Evolutionary conservation across 2,329 filamentous ascomycete genomes (phyloP).

Genomic region (Venturia pyrina): DNA sequence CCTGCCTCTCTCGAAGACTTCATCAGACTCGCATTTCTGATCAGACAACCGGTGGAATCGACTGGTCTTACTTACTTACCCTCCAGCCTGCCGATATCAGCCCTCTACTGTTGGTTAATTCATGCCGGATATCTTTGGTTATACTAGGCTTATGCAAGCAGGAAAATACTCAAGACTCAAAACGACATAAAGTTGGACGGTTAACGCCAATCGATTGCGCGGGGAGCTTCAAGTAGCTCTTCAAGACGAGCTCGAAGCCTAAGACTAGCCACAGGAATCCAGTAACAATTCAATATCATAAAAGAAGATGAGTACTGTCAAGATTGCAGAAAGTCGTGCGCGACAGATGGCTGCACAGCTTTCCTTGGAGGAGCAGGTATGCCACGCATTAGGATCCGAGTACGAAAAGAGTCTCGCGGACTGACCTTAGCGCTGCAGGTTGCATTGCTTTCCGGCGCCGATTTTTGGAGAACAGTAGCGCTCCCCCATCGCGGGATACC

Average conservation of each 20-base stretch:
- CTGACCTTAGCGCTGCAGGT: constrained; percentile 19
- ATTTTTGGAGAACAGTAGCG: constrained; percentile 60
- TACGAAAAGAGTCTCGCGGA: not conserved
- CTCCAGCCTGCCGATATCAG: too few relatives aligned
- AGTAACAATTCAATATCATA: constrained; percentile 23
- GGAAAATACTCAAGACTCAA: not conserved
- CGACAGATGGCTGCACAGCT: constrained; percentile 26
- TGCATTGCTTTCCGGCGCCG: constrained; percentile 40
- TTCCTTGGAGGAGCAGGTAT: constrained; percentile 30
- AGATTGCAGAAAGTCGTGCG: constrained; percentile 25
- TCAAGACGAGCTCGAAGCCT: not conserved
- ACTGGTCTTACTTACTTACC: not conserved
- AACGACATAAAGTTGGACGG: constrained; percentile 25
- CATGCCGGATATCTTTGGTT: too few relatives aligned
- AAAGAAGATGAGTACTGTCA: constrained; percentile 24
- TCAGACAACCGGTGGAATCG: not conserved
- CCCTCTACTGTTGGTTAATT: too few relatives aligned
- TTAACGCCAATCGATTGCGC: constrained; percentile 12
- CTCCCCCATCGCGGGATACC: constrained; percentile 52
- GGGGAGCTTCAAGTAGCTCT: not conserved
- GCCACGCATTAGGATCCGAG: constrained; percentile 6
- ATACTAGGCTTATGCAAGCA: too few relatives aligned
- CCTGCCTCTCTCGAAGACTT: not conserved
- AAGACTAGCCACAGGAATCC: not conserved
- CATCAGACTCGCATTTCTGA: not conserved